Evolutionary conservation across 768 basidiomycete genomes (phyloP).

Genomic region (Hericium alpestre): DNA sequence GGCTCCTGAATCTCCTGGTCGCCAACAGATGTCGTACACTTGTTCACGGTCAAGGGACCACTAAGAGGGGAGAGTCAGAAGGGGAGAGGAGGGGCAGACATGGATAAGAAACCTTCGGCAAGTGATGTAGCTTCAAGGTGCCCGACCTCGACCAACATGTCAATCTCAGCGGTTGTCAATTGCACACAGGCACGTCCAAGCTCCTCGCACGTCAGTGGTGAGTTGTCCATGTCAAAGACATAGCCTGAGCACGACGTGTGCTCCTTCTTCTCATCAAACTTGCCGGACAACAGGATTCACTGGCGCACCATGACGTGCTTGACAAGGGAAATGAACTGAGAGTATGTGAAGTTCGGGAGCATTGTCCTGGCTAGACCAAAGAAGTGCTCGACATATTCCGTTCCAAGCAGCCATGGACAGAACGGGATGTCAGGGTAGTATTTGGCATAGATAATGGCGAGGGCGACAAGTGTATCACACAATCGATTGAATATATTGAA

Average conservation of each 20-base stretch:
- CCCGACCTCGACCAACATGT: background rate
- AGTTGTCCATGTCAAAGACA: slow-evolving; percentile 13
- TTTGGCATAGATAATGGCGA: slow-evolving; percentile 11
- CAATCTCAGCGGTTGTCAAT: background rate
- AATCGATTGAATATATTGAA: slow-evolving; percentile 21
- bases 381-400: slow-evolving; percentile 17
- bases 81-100: background rate
- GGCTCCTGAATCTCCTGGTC: too few relatives aligned
- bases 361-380: slow-evolving; percentile 6
- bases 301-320: slow-evolving; percentile 20
- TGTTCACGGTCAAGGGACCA: background rate
- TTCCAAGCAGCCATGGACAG: slow-evolving; percentile 16
- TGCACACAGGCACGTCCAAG: background rate
- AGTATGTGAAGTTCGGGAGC: slow-evolving; percentile 21
- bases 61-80: background rate
- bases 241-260: slow-evolving; percentile 8
- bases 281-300: slow-evolving; percentile 16
- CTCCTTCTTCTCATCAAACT: background rate
- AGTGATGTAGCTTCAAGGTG: background rate
- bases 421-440: slow-evolving; percentile 17
- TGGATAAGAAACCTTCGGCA: background rate
- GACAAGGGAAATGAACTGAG: slow-evolving; percentile 18
- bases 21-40: background rate
- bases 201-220: slow-evolving; percentile 4
- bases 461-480: slow-evolving; percentile 17